phyloP scores from a whole-genome alignment of 768 basidiomycete genomes.

The Amanita exitialis region DNA sequence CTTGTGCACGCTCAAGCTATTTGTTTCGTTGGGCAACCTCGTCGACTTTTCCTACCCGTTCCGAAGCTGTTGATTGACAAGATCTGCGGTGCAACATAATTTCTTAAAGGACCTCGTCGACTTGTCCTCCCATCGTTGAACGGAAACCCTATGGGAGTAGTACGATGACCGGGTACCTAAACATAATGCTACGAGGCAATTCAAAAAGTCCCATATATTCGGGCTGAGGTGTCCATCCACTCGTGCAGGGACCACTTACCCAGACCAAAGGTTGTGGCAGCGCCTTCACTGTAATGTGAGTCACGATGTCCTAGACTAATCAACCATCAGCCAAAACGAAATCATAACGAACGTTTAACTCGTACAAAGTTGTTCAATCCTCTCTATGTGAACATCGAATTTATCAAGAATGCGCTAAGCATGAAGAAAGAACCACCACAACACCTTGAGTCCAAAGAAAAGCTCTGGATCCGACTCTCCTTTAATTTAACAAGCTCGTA shows the following conservation, averaged over 20 bases:
- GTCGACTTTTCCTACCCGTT: too few species aligned
- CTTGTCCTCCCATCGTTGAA: too few species aligned
- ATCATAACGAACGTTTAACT: slow-evolving; percentile 29
- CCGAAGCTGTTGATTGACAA: too few species aligned
- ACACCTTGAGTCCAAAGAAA: slow-evolving; percentile 32
- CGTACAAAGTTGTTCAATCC: slow-evolving; percentile 50
- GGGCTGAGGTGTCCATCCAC: neutral
- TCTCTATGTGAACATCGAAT: slow-evolving; percentile 32
- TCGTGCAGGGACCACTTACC: slow-evolving; percentile 25
- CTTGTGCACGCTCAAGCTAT: too few species aligned
- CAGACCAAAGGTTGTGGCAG: slow-evolving; percentile 49
- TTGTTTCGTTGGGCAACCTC: too few species aligned
- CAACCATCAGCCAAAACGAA: slow-evolving; percentile 15
- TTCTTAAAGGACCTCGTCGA: too few species aligned
- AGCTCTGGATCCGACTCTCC: slow-evolving; percentile 23
- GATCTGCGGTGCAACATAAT: too few species aligned
- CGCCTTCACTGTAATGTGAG: slow-evolving; percentile 42
- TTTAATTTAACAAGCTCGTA: slow-evolving; percentile 51
- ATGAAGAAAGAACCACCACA: too few species aligned
- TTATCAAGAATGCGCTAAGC: slow-evolving; percentile 10
- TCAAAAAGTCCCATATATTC: too few species aligned
- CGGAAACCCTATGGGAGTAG: too few species aligned
- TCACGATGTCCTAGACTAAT: slow-evolving; percentile 43
- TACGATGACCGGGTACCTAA: too few species aligned
- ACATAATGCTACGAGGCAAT: too few species aligned